Base-by-base conservation (phyloP, 305 asterid species). In the Stenogyne calaminthoides region DNA sequence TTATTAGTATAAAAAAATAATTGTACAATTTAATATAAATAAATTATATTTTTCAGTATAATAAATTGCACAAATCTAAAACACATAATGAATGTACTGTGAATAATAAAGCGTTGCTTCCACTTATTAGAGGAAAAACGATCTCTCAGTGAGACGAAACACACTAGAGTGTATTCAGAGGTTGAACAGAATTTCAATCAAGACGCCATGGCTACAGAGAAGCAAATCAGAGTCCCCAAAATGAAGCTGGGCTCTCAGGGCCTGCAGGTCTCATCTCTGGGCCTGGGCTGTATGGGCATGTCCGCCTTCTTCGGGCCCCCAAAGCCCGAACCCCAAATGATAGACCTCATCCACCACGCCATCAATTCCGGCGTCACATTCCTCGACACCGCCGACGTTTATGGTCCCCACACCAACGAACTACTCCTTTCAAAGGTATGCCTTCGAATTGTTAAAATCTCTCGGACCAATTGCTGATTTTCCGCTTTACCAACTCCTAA, bases 241-340 rank as follows among this genome's bases (percentile, higher is more conserved):
- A 72, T 77, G 32, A 72, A 72, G 64, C 58, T 77, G 57, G 81
- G 81, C 1, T 72, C 77, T 0, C 66, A 77, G 64, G 81, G 81
- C 6, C 58, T 77, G 40, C 58, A 64, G 32, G 78, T 77, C 0
- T 71, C 81, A 1, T 20, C 44, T 1, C 78, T 18, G 15, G 81
- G 77, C 1, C 22, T 77, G 42, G 81, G 81, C 12, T 77, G 81
- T 9, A 77, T 77, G 81, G 25, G 78, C 60, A 77, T 77, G 81
- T 77, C 81, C 0, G 64, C 16, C 8, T 34, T 32, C 64, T 72
- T n/a, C 60, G 81, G 81, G 7, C 70, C 16, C 25, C 71, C 81
- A 1, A 77, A 77, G 69, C 77, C 77, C 67, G 78, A 72, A 32
- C 61, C 67, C 60, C 66, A 68, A 9, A 77, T 77, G 81, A 66